Evolutionary conservation across 257 asterid genomes (phyloP).

Genomic region (Nicotiana tabacum): DNA sequence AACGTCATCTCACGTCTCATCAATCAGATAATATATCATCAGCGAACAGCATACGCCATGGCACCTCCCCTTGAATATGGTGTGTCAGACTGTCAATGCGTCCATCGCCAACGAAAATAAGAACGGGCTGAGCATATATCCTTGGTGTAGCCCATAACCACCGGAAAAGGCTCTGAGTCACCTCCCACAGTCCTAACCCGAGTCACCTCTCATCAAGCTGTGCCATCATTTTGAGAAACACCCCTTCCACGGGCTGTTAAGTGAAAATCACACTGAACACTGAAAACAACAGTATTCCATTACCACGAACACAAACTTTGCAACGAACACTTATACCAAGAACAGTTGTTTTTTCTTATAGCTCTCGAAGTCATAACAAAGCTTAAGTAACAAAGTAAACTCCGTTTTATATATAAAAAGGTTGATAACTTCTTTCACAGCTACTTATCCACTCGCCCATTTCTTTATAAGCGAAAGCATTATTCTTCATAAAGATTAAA

Average conservation of each 20-base stretch:
- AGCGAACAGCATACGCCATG: too few relatives aligned
- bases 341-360: not conserved
- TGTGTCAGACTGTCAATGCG: too few relatives aligned
- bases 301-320: not conserved
- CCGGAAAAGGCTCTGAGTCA: too few relatives aligned
- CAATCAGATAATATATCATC: too few relatives aligned
- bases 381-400: not conserved
- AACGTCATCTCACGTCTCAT: too few relatives aligned
- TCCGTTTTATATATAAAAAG: not conserved
- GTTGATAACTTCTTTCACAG: not conserved
- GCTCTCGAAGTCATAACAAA: not conserved
- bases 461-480: not conserved
- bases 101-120: too few relatives aligned
- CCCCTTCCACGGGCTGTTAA: not conserved
- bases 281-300: not conserved
- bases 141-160: too few relatives aligned
- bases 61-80: too few relatives aligned
- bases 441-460: not conserved
- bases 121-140: too few relatives aligned
- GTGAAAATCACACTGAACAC: not conserved
- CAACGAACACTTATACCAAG: not conserved
- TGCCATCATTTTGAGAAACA: not conserved
- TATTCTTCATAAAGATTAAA: not conserved
- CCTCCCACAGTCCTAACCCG: too few relatives aligned
- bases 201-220: not conserved